Base-by-base conservation (phyloP, 2,329 filamentous ascomycete species). In the Albifimbria verrucaria region DNA sequence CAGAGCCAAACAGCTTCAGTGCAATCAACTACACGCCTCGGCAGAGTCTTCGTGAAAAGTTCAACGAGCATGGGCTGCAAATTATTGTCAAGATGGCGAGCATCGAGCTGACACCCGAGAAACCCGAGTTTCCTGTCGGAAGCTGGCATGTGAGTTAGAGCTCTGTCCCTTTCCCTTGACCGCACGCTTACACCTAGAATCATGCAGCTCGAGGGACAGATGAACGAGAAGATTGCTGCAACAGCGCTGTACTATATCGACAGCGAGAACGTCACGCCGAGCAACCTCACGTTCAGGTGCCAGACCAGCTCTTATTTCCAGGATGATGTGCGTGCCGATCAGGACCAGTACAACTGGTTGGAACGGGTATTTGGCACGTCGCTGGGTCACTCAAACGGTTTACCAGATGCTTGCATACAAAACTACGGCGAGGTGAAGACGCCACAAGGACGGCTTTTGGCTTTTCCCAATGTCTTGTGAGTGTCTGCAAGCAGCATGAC, bases 71-170 rank as follows among this genome's bases (percentile, higher is more conserved):
- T 64, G 79, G 80, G 0, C 65, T 88, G 2, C 84, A 88, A 58
- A 67, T 88, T 36, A 82, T 87, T 49, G 76, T 86, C 41, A 86
- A 86, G 63, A 69, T 85, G 21, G 71, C 77, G 3, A 78, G 76
- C 46, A 77, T 84, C 46, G 71, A 81, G 26, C 68, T 85, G 5
- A 78, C 73, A 0, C 81, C 81, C 0, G 76, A 78, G 18, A 74
- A 79, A 9, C 77, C 80, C 0, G 57, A 60, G 0, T 84, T 79
- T 55, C 60, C 65, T 1, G 73, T 73, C 7, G 77, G 76, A 1
- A 63, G 61, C 2, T 81, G 77, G 72, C 77, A 80, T 55, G 61
- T 78, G 41, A 48, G 54, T 41, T 17, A 9, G 7, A 9, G 18
- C 7, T 10, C 9, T 18, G 9, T 18, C 24, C 3, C 32, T 44